Conservation (phyloP, 768 basidiomycete species). For the Pulveroboletus sp. region DNA sequence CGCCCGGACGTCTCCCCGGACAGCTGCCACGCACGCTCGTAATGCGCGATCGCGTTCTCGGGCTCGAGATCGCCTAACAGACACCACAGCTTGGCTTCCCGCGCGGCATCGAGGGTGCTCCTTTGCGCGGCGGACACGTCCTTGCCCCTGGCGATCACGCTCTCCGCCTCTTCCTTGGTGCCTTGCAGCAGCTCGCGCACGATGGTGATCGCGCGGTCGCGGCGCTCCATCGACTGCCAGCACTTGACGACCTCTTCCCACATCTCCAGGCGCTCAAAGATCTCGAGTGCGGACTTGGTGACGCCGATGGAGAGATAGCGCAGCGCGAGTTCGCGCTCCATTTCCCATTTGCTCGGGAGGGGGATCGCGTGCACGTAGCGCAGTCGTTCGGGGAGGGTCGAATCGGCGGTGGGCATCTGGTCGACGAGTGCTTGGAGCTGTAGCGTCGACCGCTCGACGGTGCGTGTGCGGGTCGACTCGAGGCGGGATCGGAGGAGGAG, state of each 20-base stretch:
- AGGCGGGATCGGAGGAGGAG: constrained; percentile 89
- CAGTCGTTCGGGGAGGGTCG: constrained; percentile 67
- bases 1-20: constrained; percentile 80
- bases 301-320: constrained; percentile 85
- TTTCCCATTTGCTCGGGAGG: constrained; percentile 88
- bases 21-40: constrained; percentile 78
- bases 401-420: constrained; percentile 90
- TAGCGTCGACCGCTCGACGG: constrained; percentile 86
- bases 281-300: constrained; percentile 84
- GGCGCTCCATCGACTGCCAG: constrained; percentile 75
- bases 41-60: constrained; percentile 64
- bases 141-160: constrained; percentile 60
- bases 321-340: constrained; percentile 85
- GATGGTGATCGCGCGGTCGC: constrained; percentile 72
- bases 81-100: constrained; percentile 94
- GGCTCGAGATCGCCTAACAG: constrained; percentile 89
- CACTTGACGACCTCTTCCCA: constrained; percentile 97
- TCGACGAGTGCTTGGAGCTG: constrained; percentile 95
- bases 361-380: constrained; percentile 76
- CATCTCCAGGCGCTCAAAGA: constrained; percentile 94
- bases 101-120: constrained; percentile 51
- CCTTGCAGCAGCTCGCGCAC: constrained; percentile 86
- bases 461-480: constrained; percentile 83
- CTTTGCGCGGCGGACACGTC: constrained; percentile 40
- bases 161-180: constrained; percentile 76